Evolutionary conservation across 768 basidiomycete genomes (phyloP), one percentile per base, ranked within the genome.

Genomic region (Clavulina sp.): DNA sequence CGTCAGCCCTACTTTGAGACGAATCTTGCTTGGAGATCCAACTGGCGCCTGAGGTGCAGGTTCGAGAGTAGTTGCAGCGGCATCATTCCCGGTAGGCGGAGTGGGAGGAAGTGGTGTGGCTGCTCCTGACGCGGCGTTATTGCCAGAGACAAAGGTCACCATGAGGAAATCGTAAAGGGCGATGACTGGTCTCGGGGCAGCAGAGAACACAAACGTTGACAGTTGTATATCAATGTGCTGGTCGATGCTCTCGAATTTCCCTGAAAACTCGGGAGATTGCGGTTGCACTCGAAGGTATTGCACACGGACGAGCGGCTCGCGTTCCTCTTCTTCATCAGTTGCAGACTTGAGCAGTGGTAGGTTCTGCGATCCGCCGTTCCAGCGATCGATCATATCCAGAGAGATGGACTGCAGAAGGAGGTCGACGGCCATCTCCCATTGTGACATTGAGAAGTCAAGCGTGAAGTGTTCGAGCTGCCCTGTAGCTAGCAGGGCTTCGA

Each of bases 161-260:
- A 99, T 92, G 64, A 99, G 77, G 68, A 93, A 96, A 66, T 97
- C 91, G 65, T 96, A 97, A 21, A 96, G 65, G 1, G 82, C 73
- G 33, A 99, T 68, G 40, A 96, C 80, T 9, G 93, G 91, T 60
- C 89, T 87, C 0, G 95, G 91, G 5, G 84, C 82, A 2, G 83
- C 79, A 52, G 78, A 77, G 65, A 97, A 80, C 49, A 92, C 74
- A 62, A 99, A 79, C 0, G 93, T 95, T 3, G 93, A 92, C 34
- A 97, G 70, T 58, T 77, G 78, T 57, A 89, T 76, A 59, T 89
- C 82, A 52, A 97, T 76, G 53, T 69, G 83, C 65, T 95, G 92
- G 59, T 93, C 84, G 44, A 91, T 77, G 23, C 83, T 80, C 55
- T 89, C 87, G 64, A 84, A 81, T 3, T 77, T 65, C 1, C 78